phyloP scores from a whole-genome alignment of 2,329 filamentous ascomycete species.

The Trichoderma atroviride region DNA sequence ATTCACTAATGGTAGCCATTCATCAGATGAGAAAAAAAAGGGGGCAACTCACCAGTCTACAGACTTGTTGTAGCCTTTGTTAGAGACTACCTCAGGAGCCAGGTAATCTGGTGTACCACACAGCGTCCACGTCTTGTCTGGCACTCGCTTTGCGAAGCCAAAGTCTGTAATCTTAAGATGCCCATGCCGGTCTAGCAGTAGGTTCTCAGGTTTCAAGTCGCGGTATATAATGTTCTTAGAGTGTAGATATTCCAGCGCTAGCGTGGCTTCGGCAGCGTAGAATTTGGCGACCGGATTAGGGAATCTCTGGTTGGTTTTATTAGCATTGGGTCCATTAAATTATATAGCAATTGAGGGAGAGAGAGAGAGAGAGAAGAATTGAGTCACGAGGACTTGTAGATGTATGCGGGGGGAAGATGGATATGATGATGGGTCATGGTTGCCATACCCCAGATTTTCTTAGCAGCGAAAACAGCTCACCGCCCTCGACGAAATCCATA shows the following conservation, averaged over 20 bases:
- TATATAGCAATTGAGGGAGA: neutral
- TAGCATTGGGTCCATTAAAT: neutral
- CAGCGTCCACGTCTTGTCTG: constrained; percentile 98
- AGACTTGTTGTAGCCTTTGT: constrained; percentile 99
- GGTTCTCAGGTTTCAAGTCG: constrained; percentile 93
- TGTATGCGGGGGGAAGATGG: neutral
- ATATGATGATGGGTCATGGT: constrained; percentile 33
- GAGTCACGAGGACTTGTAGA: neutral
- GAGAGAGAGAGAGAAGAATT: neutral
- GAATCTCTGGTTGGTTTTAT: constrained; percentile 69
- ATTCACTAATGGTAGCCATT: neutral
- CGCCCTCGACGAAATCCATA: constrained; percentile 99
- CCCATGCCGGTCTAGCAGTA: constrained; percentile 87
- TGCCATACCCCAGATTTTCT: constrained; percentile 80
- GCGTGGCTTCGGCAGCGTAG: constrained; percentile 94
- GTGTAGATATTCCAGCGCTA: constrained; percentile 94
- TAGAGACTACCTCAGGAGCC: constrained; percentile 96
- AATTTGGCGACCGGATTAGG: constrained; percentile 99
- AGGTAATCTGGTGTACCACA: constrained; percentile 98
- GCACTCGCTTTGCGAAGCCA: constrained; percentile 96
- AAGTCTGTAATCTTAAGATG: constrained; percentile 98
- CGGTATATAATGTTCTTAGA: constrained; percentile 96
- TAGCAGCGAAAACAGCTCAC: constrained; percentile 92
- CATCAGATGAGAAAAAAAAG: neutral
- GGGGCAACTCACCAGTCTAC: constrained; percentile 86